Conservation (phyloP, 495 filamentous ascomycete genomes). For the Daldinia loculata region DNA sequence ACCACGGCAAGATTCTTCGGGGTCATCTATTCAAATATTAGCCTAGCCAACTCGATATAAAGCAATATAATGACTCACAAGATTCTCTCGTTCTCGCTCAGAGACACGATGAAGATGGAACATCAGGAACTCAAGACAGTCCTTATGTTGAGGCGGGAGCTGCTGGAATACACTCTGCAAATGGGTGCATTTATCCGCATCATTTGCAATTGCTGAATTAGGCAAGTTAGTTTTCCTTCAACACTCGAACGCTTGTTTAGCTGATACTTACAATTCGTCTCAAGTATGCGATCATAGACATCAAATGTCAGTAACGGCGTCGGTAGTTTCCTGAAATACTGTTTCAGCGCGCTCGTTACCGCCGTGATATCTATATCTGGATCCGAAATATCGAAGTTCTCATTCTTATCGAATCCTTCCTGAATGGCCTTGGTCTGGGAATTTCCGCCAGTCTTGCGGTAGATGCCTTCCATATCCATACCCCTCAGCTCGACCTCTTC, state of each 20-base stretch:
- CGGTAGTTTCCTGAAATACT: slow-evolving; percentile 96
- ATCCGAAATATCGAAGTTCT: slow-evolving; percentile 91
- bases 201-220: slow-evolving; percentile 59
- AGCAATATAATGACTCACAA: slow-evolving; percentile 53
- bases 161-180: slow-evolving; percentile 75
- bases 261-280: slow-evolving; percentile 68
- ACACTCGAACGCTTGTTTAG: neutral
- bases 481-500: slow-evolving; percentile 96
- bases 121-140: slow-evolving; percentile 91
- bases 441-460: slow-evolving; percentile 93
- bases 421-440: slow-evolving; percentile 86
- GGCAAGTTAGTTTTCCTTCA: slow-evolving; percentile 26
- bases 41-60: slow-evolving; percentile 2
- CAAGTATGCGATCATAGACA: slow-evolving; percentile 87
- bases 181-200: slow-evolving; percentile 69
- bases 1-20: slow-evolving; percentile 95
- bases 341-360: slow-evolving; percentile 94
- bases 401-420: slow-evolving; percentile 85
- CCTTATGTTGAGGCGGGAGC: slow-evolving; percentile 81
- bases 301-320: slow-evolving; percentile 91
- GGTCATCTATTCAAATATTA: slow-evolving; percentile 71
- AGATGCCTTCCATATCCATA: slow-evolving; percentile 98
- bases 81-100: slow-evolving; percentile 79
- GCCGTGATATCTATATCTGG: slow-evolving; percentile 94
- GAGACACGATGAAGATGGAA: slow-evolving; percentile 95